These are phyloP conservation scores for Collybiopsis confluens DNA, from an alignment of 768 basidiomycete genomes.

Conservation along the genomic window DNA sequence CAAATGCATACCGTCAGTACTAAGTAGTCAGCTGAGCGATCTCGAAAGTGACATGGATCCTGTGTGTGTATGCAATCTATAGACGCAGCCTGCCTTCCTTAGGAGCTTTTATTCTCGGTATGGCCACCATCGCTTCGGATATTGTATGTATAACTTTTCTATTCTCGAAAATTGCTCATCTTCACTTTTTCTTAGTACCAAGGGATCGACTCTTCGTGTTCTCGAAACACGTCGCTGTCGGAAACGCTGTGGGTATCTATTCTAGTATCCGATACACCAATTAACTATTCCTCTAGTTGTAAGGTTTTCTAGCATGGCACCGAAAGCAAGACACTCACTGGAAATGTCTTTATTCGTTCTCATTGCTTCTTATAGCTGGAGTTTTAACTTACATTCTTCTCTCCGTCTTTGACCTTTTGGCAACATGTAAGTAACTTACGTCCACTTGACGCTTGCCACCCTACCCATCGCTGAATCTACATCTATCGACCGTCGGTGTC, in stretches of 20 bases:
- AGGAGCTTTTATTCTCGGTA: neutral
- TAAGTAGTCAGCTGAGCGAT: neutral
- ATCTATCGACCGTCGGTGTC: neutral
- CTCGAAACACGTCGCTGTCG: neutral
- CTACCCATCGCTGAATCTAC: too few species aligned
- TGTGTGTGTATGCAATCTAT: neutral
- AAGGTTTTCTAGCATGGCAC: too few species aligned
- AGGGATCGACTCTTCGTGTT: neutral
- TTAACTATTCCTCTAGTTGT: too few species aligned
- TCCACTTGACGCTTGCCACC: too few species aligned
- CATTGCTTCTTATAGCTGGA: neutral
- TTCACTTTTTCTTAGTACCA: neutral
- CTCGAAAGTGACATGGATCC: neutral
- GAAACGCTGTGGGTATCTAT: neutral
- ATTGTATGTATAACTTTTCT: neutral
- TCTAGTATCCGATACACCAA: too few species aligned
- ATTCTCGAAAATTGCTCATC: neutral
- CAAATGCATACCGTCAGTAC: too few species aligned
- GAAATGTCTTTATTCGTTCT: too few species aligned
- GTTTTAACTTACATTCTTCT: neutral
- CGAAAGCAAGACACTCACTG: too few species aligned
- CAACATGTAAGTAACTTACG: neutral
- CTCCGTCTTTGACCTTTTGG: neutral
- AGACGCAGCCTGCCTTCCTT: neutral
- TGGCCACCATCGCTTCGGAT: neutral